phyloP scores from a whole-genome alignment of 768 basidiomycete species.

The Mrakia frigida region DNA sequence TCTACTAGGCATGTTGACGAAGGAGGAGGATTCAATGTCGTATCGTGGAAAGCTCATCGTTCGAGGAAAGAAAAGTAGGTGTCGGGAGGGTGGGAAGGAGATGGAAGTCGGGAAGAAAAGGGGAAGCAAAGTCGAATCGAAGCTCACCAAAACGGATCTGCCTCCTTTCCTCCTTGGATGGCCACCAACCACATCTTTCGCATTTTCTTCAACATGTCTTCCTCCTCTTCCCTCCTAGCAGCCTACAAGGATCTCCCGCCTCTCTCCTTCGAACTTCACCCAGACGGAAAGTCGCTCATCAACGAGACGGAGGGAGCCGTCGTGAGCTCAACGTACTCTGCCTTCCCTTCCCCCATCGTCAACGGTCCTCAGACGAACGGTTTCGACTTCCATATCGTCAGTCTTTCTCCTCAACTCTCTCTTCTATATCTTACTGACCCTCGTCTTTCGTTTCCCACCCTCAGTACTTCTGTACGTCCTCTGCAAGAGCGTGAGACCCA shows the following conservation, averaged over 20 bases:
- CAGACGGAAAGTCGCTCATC: slow-evolving; percentile 9
- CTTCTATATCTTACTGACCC: background rate
- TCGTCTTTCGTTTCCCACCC: too few relatives aligned
- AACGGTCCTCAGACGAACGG: slow-evolving; percentile 10
- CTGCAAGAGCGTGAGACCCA: background rate
- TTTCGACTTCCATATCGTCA: slow-evolving; percentile 17
- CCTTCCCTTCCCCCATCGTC: slow-evolving; percentile 11
- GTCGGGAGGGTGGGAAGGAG: background rate
- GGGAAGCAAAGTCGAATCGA: background rate
- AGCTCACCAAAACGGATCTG: background rate
- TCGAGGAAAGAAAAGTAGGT: background rate
- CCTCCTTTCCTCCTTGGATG: background rate
- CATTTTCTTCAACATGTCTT: background rate
- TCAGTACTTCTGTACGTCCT: slow-evolving; percentile 9
- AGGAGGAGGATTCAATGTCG: background rate
- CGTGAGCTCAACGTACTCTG: background rate
- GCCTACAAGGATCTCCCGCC: slow-evolving; percentile 9
- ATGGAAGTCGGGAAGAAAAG: background rate
- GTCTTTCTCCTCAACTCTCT: background rate
- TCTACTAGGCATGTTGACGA: background rate
- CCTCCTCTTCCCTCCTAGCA: background rate
- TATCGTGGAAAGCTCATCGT: background rate
- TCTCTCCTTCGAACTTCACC: background rate
- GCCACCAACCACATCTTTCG: background rate
- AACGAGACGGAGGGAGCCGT: background rate